Evolutionary conservation across 2,329 filamentous ascomycete genomes (phyloP).

Genomic region (Apiospora sp.): DNA sequence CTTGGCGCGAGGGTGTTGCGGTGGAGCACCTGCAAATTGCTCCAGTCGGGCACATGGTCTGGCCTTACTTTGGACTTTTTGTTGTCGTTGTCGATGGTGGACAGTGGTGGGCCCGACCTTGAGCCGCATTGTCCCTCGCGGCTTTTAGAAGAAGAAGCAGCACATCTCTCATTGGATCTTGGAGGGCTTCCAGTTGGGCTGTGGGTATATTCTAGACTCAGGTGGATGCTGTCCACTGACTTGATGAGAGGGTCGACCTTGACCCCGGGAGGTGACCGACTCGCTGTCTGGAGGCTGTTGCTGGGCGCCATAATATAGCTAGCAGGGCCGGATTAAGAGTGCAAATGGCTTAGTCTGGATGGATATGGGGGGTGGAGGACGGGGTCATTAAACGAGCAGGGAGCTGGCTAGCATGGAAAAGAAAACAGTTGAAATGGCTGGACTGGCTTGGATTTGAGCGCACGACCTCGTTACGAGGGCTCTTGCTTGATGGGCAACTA

Average conservation of each 20-base stretch:
- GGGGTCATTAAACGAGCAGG: background rate
- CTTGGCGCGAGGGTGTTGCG: conserved; percentile 65
- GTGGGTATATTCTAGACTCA: background rate
- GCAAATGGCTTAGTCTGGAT: background rate
- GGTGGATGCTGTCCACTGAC: conserved; percentile 15
- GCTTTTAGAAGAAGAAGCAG: background rate
- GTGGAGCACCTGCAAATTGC: conserved; percentile 66
- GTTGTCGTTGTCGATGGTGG: background rate
- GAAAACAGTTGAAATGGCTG: background rate
- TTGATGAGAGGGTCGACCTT: background rate
- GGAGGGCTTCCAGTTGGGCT: background rate
- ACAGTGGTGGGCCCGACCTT: background rate
- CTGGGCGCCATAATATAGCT: background rate
- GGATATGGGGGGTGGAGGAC: background rate
- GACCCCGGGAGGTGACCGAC: background rate
- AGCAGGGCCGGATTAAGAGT: background rate
- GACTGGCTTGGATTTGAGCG: background rate
- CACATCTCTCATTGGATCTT: background rate
- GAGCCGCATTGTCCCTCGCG: background rate
- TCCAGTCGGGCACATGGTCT: conserved; percentile 61
- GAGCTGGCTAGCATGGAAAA: background rate
- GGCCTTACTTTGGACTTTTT: conserved; percentile 36
- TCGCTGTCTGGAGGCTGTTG: background rate
- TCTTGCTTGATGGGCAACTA: background rate
- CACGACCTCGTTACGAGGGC: background rate